Conservation (phyloP, 108 stramenopile genomes). For the Chaetoceros muelleri region DNA sequence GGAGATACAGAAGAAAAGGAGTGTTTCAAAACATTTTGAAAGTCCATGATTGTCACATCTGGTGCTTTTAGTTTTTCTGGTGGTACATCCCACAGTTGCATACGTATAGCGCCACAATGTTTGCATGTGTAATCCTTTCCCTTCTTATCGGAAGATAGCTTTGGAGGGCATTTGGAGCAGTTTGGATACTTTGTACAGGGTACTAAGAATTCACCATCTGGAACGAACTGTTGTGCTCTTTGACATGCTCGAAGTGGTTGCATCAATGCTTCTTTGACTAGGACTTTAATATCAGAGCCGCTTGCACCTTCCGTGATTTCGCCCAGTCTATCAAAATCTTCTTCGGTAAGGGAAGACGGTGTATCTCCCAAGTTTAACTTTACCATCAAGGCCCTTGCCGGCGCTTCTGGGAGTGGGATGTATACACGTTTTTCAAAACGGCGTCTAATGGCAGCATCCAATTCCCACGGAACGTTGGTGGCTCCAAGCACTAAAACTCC, state of each 20-base stretch:
- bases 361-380: slow-evolving; percentile 89
- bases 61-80: slow-evolving; percentile 75
- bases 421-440: slow-evolving; percentile 99
- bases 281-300: slow-evolving; percentile 90
- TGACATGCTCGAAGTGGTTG: slow-evolving; percentile 93
- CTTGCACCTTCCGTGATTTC: slow-evolving; percentile 75
- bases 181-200: slow-evolving; percentile 83
- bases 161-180: slow-evolving; percentile 85
- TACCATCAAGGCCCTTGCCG: slow-evolving; percentile 86
- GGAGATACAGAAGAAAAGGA: slow-evolving; percentile 75
- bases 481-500: slow-evolving; percentile 89
- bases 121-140: slow-evolving; percentile 73
- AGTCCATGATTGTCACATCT: slow-evolving; percentile 52
- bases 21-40: slow-evolving; percentile 67
- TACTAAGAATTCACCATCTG: slow-evolving; percentile 43
- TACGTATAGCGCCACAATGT: slow-evolving; percentile 78
- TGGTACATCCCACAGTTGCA: slow-evolving; percentile 91
- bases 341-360: slow-evolving; percentile 68
- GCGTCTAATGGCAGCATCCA: slow-evolving; percentile 98
- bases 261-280: slow-evolving; percentile 97
- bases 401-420: slow-evolving; percentile 92
- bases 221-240: slow-evolving; percentile 84
- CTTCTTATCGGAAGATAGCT: slow-evolving; percentile 52
- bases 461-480: slow-evolving; percentile 98
- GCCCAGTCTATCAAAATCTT: slow-evolving; percentile 78